phyloP scores from a whole-genome alignment of 805 yeast species.

The Hanseniaspora nectarophila region DNA sequence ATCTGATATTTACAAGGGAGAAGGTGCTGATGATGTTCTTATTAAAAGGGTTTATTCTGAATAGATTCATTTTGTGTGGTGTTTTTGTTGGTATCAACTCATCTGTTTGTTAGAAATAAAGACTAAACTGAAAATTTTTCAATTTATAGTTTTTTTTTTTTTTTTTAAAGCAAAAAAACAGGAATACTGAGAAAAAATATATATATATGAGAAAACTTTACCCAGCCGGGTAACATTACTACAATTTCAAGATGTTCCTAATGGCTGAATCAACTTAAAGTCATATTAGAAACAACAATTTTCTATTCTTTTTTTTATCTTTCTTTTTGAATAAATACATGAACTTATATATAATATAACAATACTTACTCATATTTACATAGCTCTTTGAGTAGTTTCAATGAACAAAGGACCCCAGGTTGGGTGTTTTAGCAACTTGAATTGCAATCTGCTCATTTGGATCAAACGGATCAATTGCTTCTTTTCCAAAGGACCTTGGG shows the following conservation, averaged over 20 bases:
- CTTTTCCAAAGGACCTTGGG: conserved; percentile 78
- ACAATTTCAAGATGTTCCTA: too few relatives aligned
- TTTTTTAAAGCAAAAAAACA: too few relatives aligned
- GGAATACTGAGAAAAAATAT: too few relatives aligned
- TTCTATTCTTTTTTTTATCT: background rate
- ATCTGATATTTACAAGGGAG: background rate
- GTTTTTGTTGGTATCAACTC: too few relatives aligned
- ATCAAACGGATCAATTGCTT: conserved; percentile 82
- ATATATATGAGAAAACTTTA: too few relatives aligned
- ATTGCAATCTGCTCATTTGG: conserved; percentile 86
- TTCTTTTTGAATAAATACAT: background rate
- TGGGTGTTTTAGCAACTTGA: conserved; percentile 38
- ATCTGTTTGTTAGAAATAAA: too few relatives aligned
- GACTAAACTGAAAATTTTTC: too few relatives aligned
- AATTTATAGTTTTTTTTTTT: too few relatives aligned
- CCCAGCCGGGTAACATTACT: too few relatives aligned
- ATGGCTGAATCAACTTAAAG: too few relatives aligned
- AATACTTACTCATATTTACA: conserved; percentile 1
- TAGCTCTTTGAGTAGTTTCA: conserved; percentile 13
- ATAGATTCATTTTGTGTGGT: background rate
- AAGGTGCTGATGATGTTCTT: background rate
- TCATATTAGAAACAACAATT: too few relatives aligned
- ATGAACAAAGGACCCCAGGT: conserved; percentile 12
- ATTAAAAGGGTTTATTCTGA: background rate
- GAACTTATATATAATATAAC: background rate